Evolutionary conservation across 805 yeast species (phyloP).

Genomic region (Jamesozyma jinghongensis): DNA sequence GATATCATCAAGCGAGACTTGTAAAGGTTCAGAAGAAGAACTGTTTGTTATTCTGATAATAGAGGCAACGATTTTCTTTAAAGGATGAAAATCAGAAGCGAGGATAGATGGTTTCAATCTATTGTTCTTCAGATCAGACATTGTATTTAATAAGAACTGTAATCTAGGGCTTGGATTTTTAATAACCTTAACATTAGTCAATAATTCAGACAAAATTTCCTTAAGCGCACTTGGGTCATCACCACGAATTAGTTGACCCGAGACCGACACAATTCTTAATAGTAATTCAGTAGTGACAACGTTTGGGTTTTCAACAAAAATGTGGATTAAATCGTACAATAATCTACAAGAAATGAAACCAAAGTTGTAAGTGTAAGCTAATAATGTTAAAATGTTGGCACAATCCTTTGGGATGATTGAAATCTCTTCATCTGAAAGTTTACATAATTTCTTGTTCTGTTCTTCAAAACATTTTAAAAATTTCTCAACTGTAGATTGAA

Average conservation of each 20-base stretch:
- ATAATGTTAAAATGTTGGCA: constrained; percentile 59
- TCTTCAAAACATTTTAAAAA: constrained; percentile 38
- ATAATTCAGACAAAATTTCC: constrained; percentile 47
- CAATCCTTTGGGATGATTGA: constrained; percentile 36
- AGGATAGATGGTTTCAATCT: constrained; percentile 43
- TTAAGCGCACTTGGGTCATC: constrained; percentile 86
- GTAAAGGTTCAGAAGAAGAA: constrained; percentile 54
- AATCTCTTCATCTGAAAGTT: constrained; percentile 8
- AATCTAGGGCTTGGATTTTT: constrained; percentile 61
- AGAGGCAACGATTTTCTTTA: constrained; percentile 42
- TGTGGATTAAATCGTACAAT: constrained; percentile 63
- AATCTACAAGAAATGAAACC: constrained; percentile 66
- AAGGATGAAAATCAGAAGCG: constrained; percentile 27
- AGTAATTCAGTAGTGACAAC: constrained; percentile 74
- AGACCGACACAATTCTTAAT: constrained; percentile 57
- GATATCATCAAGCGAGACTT: constrained; percentile 71
- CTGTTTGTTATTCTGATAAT: constrained; percentile 33
- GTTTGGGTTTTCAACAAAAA: constrained; percentile 44
- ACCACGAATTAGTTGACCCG: constrained; percentile 77
- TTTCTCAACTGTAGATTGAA: constrained; percentile 70
- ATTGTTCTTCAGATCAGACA: constrained; percentile 79
- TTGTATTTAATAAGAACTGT: constrained; percentile 74
- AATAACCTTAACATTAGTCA: constrained; percentile 22
- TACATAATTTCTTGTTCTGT: constrained; percentile 7
- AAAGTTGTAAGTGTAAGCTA: constrained; percentile 69